Conservation (phyloP, 164 flowering plant genomes). For the Brasenia schreberi region DNA sequence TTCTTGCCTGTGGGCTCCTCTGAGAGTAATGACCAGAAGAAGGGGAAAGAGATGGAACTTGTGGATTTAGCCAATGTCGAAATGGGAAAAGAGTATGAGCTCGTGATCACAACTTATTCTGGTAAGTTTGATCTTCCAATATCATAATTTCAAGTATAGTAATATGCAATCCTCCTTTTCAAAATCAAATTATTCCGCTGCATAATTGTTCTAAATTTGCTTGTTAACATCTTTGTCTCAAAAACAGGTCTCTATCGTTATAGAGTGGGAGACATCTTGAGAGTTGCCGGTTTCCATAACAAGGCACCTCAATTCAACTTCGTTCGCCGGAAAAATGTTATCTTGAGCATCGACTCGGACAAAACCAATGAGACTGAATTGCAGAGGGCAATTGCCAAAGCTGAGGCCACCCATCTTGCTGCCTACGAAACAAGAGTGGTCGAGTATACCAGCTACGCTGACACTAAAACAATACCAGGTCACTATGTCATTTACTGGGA, state of each 20-base stretch:
- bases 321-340: conserved; percentile 48
- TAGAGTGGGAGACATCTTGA: conserved; percentile 60
- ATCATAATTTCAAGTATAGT: too few relatives aligned
- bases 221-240: neutral
- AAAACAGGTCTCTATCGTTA: conserved; percentile 26
- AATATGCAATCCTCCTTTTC: neutral
- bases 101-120: conserved; percentile 54
- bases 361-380: conserved; percentile 74
- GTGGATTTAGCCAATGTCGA: conserved; percentile 51
- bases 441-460: conserved; percentile 72
- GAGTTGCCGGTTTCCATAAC: conserved; percentile 55
- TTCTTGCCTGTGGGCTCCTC: conserved; percentile 31
- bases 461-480: conserved; percentile 56
- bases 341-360: conserved; percentile 65
- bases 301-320: conserved; percentile 55
- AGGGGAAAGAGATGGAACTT: conserved; percentile 7
- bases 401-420: conserved; percentile 16
- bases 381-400: conserved; percentile 48
- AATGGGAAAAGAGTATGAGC: conserved; percentile 57
- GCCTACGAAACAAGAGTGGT: conserved; percentile 37
- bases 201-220: neutral
- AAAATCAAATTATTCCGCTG: neutral
- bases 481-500: conserved; percentile 81
- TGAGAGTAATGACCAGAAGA: neutral
- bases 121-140: conserved; percentile 12